These are phyloP conservation scores for Rhodotorula sp. DNA, from an alignment of 1,284 basidiomycete genomes.

Conservation along the genomic window DNA sequence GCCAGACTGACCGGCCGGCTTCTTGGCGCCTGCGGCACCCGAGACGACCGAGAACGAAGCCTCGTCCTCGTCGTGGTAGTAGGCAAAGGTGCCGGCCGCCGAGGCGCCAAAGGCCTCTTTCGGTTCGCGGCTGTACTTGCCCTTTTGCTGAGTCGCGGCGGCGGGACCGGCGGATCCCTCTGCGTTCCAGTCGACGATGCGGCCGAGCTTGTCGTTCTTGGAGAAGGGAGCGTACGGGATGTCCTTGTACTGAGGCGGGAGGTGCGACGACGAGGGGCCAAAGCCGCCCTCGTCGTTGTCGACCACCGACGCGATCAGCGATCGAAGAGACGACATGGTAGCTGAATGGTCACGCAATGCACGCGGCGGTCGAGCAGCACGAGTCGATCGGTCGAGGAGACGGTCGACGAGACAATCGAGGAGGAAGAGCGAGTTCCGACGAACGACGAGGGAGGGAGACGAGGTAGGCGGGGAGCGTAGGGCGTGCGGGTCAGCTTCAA, in stretches of 20 bases:
- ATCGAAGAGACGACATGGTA: conserved; percentile 25
- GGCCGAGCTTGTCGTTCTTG: conserved; percentile 96
- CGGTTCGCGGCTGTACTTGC: conserved; percentile 43
- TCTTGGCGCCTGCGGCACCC: conserved; percentile 51
- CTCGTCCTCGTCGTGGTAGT: conserved; percentile 98
- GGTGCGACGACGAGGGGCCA: conserved; percentile 41
- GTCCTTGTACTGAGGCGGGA: conserved; percentile 45
- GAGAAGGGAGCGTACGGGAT: conserved; percentile 97
- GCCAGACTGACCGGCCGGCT: conserved; percentile 28
- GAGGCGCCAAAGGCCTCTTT: conserved; percentile 54
- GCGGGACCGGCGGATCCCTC: conserved; percentile 40
- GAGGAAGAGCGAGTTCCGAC: too few relatives aligned
- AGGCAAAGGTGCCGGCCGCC: conserved; percentile 71
- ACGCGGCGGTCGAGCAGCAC: not conserved
- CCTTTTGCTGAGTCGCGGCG: conserved; percentile 52
- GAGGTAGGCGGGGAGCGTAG: not conserved
- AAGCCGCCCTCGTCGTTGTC: conserved; percentile 39
- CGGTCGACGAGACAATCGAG: not conserved
- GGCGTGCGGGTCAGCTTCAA: not conserved
- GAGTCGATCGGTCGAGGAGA: too few relatives aligned
- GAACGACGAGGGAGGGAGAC: not conserved
- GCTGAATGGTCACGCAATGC: not conserved
- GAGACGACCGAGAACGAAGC: conserved; percentile 96
- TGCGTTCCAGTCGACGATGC: conserved; percentile 91
- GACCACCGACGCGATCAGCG: conserved; percentile 36